These are phyloP conservation scores for Orbilia quercus DNA, from an alignment of 2,329 filamentous ascomycete genomes.

Conservation along the genomic window DNA sequence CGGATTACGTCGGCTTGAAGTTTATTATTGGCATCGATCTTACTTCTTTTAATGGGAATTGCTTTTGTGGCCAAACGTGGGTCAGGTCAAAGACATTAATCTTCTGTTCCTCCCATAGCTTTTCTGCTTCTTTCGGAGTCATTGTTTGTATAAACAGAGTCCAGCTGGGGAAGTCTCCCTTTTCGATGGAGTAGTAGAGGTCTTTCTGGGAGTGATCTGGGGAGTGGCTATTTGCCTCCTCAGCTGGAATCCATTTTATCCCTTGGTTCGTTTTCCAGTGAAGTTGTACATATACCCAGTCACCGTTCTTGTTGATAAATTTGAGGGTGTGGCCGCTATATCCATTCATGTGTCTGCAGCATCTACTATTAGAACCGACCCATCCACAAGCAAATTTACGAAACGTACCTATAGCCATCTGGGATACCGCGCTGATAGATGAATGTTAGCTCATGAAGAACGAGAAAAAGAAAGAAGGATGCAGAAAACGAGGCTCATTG, in stretches of 20 bases:
- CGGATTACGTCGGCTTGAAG: not conserved
- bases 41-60: conserved; percentile 65
- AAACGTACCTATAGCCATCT: conserved; percentile 43
- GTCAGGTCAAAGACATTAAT: conserved; percentile 71
- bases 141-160: conserved; percentile 69
- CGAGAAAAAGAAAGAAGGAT: too few species aligned
- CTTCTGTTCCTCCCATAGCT: conserved; percentile 61
- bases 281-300: conserved; percentile 67
- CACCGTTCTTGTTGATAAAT: conserved; percentile 64
- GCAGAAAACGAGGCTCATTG: not conserved
- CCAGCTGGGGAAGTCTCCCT: conserved; percentile 67
- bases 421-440: conserved; percentile 44
- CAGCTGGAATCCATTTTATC: conserved; percentile 64
- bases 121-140: conserved; percentile 67
- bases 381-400: not conserved
- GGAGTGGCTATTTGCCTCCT: conserved; percentile 62
- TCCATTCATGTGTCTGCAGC: conserved; percentile 45
- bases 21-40: not conserved
- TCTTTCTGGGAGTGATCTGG: conserved; percentile 63
- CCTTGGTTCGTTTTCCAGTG: conserved; percentile 67
- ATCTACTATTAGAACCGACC: not conserved
- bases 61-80: conserved; percentile 68
- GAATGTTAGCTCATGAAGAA: conserved; percentile 7
- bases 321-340: conserved; percentile 65
- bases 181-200: conserved; percentile 65